phyloP scores from a whole-genome alignment of 441 rosid genomes.

The Populus trichocarpa region DNA sequence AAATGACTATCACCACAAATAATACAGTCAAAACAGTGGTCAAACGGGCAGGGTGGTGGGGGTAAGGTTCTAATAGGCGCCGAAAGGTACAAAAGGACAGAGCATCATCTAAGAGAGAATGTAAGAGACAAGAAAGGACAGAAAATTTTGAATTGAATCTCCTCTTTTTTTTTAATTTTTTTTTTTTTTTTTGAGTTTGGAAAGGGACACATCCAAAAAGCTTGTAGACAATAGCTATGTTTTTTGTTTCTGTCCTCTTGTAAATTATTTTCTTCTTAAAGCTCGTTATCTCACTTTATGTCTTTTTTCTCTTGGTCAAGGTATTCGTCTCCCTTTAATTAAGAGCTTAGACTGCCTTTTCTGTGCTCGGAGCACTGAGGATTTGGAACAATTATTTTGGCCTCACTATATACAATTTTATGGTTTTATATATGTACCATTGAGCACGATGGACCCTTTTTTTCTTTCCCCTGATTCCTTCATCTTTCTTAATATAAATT shows the following conservation, averaged over 20 bases:
- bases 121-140: constrained; percentile 32
- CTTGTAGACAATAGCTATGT: background rate
- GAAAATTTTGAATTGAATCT: constrained; percentile 15
- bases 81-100: constrained; percentile 36
- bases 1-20: background rate
- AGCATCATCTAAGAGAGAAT: constrained; percentile 7
- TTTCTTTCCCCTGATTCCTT: background rate
- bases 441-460: background rate
- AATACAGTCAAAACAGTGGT: constrained; percentile 22
- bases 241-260: constrained; percentile 23
- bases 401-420: background rate
- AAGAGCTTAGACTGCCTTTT: constrained; percentile 26
- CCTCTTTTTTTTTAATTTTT: too few relatives aligned
- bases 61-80: constrained; percentile 26
- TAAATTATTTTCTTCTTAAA: constrained; percentile 22
- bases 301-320: constrained; percentile 19
- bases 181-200: background rate
- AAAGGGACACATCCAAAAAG: constrained; percentile 13
- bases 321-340: constrained; percentile 17
- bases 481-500: background rate
- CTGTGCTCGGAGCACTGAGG: background rate
- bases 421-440: background rate
- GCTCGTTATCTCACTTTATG: constrained; percentile 3
- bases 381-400: background rate
- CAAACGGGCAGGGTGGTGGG: constrained; percentile 18